Evolutionary conservation across 2,329 filamentous ascomycete genomes (phyloP).

Genomic region (Colletotrichum chrysophilum): DNA sequence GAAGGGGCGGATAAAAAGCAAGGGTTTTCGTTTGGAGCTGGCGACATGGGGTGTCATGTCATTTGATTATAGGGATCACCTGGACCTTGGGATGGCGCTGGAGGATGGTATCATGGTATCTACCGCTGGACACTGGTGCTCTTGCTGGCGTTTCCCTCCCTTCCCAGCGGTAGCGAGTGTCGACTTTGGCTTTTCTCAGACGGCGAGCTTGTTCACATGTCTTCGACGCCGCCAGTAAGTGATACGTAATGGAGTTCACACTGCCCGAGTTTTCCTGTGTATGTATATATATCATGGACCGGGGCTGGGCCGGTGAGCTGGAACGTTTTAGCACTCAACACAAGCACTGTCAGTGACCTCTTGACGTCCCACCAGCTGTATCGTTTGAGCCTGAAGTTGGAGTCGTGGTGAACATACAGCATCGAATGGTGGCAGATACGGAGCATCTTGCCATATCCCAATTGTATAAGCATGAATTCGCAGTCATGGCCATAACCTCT

Average conservation of each 20-base stretch:
- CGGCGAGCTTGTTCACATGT: neutral
- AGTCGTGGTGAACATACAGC: neutral
- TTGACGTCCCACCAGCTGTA: neutral
- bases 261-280: neutral
- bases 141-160: neutral
- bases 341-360: neutral
- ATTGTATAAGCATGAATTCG: neutral
- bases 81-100: conserved; percentile 4
- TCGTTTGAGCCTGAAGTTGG: neutral
- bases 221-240: neutral
- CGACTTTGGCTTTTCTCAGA: neutral
- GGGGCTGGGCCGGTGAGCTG: neutral
- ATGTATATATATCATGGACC: neutral
- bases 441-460: neutral
- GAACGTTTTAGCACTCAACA: neutral
- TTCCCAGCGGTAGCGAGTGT: neutral
- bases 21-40: conserved; percentile 8
- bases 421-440: neutral
- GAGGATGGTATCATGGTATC: neutral
- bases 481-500: neutral
- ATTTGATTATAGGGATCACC: conserved; percentile 7
- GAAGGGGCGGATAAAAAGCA: conserved; percentile 10
- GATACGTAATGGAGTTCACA: neutral
- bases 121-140: neutral
- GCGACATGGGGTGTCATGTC: neutral